A percentile compares a stretch with the other conserved stretches of the same genome.
These are phyloP conservation scores for Papilionanthe hybrid DNA, from an alignment of 116 monocot genomes.

Conservation along the genomic window DNA sequence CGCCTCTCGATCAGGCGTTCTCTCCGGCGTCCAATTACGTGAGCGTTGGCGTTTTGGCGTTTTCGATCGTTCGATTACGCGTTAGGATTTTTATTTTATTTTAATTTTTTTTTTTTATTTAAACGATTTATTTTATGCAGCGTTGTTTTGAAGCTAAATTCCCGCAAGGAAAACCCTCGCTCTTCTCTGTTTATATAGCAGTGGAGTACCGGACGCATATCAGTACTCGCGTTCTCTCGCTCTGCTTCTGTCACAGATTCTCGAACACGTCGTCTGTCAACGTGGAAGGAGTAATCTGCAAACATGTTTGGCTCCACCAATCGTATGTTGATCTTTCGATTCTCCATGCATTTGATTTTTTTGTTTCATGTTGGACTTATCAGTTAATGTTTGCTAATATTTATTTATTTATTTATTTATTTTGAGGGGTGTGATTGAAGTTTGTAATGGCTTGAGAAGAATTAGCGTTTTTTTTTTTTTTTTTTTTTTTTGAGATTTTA, in stretches of 20 bases:
- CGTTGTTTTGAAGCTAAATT: conserved; percentile 22
- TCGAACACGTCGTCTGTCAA: neutral
- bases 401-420: neutral
- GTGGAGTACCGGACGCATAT: neutral
- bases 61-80: neutral
- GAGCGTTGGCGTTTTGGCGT: neutral
- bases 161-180: neutral
- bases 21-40: neutral
- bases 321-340: conserved; percentile 22
- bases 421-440: neutral
- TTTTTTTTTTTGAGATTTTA: neutral
- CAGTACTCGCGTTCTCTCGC: neutral
- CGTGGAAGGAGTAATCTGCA: conserved; percentile 3
- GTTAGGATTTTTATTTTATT: neutral
- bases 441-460: neutral
- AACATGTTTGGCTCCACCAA: conserved; percentile 38
- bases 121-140: neutral
- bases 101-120: neutral
- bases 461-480: neutral
- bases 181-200: neutral
- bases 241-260: conserved; percentile 1
- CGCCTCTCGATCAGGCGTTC: neutral
- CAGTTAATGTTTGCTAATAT: neutral
- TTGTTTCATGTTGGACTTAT: neutral
- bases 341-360: neutral